phyloP scores from a whole-genome alignment of 2,329 filamentous ascomycete genomes.

The Clathrospora elynae region DNA sequence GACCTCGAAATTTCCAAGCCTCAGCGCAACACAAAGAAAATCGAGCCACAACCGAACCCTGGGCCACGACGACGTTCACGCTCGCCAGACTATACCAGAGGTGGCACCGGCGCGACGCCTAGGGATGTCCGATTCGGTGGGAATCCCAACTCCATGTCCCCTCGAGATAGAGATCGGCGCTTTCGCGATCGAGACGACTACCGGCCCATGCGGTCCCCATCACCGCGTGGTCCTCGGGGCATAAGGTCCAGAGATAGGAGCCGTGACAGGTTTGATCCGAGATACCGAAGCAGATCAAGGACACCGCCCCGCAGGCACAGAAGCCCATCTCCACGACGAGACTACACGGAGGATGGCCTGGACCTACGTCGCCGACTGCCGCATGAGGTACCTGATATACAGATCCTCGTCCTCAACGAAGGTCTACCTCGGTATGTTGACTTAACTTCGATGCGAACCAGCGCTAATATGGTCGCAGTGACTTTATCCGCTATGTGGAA shows the following conservation, averaged over 20 bases:
- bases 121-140: conserved; percentile 52
- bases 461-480: conserved; percentile 48
- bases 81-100: conserved; percentile 65
- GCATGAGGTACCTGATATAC: conserved; percentile 82
- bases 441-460: not conserved
- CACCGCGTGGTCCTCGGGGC: conserved; percentile 49
- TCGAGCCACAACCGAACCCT: conserved; percentile 42
- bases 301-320: conserved; percentile 68
- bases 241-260: conserved; percentile 47
- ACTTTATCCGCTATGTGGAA: conserved; percentile 85
- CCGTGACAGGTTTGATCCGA: conserved; percentile 58
- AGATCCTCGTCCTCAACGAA: conserved; percentile 81
- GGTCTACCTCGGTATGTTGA: conserved; percentile 52
- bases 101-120: conserved; percentile 52
- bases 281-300: conserved; percentile 65
- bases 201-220: conserved; percentile 52
- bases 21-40: conserved; percentile 76
- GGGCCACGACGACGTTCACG: conserved; percentile 60
- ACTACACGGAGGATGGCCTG: conserved; percentile 62
- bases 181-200: conserved; percentile 65
- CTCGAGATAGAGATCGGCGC: conserved; percentile 59
- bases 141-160: conserved; percentile 43
- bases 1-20: conserved; percentile 89
- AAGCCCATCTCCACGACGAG: conserved; percentile 69
- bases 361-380: conserved; percentile 76